Base-by-base conservation (phyloP, 768 basidiomycete genomes). In the Gloeopeniophorella convolvens region DNA sequence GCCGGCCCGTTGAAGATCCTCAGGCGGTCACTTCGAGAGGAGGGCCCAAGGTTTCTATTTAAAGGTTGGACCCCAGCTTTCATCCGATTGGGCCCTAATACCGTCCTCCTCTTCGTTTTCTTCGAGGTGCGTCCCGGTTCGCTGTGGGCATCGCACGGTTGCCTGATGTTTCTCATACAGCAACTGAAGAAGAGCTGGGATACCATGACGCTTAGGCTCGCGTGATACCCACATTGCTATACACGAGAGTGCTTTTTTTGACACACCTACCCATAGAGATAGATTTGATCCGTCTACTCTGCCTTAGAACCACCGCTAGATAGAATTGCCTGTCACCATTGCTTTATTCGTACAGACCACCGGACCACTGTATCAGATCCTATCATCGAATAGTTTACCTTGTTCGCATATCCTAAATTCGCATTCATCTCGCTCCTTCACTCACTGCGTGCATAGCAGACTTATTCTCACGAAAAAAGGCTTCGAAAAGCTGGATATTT, bases 31-130 rank as follows among this genome's bases (percentile, higher is more conserved):
- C 66, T 89, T 30, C 76, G 74, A 33, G 73, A 82, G 59, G 89
- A 92, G 70, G 89, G 89, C 0, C 74, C 79, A 9, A 71, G 73
- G 51, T 90, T 91, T 63, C 70, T 91, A 46, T 87, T 92, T 67
- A 90, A 87, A 64, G 89, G 89, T 28, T 92, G 89, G 89, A 86
- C 86, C 15, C 89, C 89, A 2, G 85, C 89, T 7, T 92, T 89
- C 67, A 79, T 85, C 58, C 81, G 89, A 41, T 68, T 92, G 35
- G 88, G 83, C 24, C 89, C 89, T 1, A 89, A 90, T 63, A 91
- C 89, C 1, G 73, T 92, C 28, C 70, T 91, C 4, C 76, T 91
- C 68, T 92, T 89, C 65, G 82, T 91, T 41, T 89, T 89, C 67
- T 83, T 84, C 56, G 89, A 91, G 71, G 87, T 85, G 57, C 42